Evolutionary conservation across 345 rosid genomes (phyloP).

Genomic region (Draba incana): DNA sequence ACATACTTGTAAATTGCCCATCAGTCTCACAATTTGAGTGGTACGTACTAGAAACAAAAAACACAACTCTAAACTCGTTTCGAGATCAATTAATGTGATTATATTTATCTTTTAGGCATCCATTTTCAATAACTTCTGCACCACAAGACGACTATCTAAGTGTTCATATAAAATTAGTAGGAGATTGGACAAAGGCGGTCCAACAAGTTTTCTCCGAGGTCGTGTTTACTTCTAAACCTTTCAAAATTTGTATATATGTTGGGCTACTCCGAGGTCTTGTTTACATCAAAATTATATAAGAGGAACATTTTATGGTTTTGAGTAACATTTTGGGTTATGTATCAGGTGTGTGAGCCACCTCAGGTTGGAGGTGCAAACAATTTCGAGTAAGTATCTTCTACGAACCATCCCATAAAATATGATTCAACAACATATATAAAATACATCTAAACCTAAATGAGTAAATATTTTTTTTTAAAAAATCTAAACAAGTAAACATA

Average conservation of each 20-base stretch:
- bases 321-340: slow-evolving; percentile 2
- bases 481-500: too few species aligned
- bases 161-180: slow-evolving; percentile 74
- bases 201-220: slow-evolving; percentile 70
- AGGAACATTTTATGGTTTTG: background rate
- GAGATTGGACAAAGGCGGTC: slow-evolving; percentile 87
- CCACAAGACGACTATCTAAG: slow-evolving; percentile 84
- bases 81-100: background rate
- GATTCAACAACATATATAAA: background rate
- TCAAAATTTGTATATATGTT: background rate
- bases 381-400: slow-evolving; percentile 21
- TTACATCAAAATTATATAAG: background rate
- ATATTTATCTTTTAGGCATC: slow-evolving; percentile 69
- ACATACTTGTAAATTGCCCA: slow-evolving; percentile 80
- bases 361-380: slow-evolving; percentile 6
- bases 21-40: slow-evolving; percentile 82
- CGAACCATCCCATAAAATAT: background rate
- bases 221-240: background rate
- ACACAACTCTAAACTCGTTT: slow-evolving; percentile 10
- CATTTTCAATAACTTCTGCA: slow-evolving; percentile 87
- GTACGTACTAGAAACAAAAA: slow-evolving; percentile 33
- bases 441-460: too few species aligned
- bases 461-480: too few species aligned
- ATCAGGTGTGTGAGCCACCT: slow-evolving; percentile 30
- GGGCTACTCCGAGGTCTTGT: slow-evolving; percentile 50